A percentile compares a stretch with the other conserved stretches of the same genome.
Conservation (phyloP, 768 basidiomycete genomes). For the Pisolithus sp. region DNA sequence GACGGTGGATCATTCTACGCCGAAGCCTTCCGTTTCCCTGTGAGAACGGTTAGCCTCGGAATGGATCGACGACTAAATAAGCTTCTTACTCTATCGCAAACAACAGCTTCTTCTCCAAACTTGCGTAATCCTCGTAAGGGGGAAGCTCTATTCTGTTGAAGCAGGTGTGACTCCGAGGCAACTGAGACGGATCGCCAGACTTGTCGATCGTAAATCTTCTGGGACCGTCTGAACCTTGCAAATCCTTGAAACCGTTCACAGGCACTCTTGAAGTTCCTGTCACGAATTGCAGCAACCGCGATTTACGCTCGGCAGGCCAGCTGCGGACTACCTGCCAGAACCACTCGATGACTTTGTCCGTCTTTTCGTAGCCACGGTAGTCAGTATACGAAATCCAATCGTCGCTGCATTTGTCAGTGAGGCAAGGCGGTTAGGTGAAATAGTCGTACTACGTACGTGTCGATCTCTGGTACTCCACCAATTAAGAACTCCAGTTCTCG, state of each 20-base stretch:
- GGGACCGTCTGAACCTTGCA: slow-evolving; percentile 91
- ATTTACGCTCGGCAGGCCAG: slow-evolving; percentile 88
- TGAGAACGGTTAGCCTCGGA: slow-evolving; percentile 5
- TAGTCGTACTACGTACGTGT: slow-evolving; percentile 49
- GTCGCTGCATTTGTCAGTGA: slow-evolving; percentile 41
- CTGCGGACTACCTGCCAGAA: slow-evolving; percentile 91
- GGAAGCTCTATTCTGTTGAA: slow-evolving; percentile 89
- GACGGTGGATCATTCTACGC: slow-evolving; percentile 41
- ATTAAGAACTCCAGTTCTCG: slow-evolving; percentile 84
- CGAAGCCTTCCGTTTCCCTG: slow-evolving; percentile 77
- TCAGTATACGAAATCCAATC: slow-evolving; percentile 95
- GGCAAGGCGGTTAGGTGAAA: slow-evolving; percentile 1
- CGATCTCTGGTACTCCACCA: slow-evolving; percentile 90
- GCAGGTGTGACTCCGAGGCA: slow-evolving; percentile 91
- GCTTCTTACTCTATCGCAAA: slow-evolving; percentile 73
- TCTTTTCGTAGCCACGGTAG: slow-evolving; percentile 82
- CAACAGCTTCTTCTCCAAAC: slow-evolving; percentile 77
- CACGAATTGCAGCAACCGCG: slow-evolving; percentile 81
- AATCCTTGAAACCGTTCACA: slow-evolving; percentile 91
- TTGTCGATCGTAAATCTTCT: slow-evolving; percentile 93
- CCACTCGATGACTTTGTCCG: slow-evolving; percentile 87
- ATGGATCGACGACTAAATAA: not conserved
- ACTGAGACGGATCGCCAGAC: slow-evolving; percentile 79
- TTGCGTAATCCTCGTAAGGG: slow-evolving; percentile 84
- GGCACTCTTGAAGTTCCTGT: slow-evolving; percentile 82